These are phyloP conservation scores for Colletotrichum tabaci DNA, from an alignment of 2,329 filamentous ascomycete species.

Conservation along the genomic window DNA sequence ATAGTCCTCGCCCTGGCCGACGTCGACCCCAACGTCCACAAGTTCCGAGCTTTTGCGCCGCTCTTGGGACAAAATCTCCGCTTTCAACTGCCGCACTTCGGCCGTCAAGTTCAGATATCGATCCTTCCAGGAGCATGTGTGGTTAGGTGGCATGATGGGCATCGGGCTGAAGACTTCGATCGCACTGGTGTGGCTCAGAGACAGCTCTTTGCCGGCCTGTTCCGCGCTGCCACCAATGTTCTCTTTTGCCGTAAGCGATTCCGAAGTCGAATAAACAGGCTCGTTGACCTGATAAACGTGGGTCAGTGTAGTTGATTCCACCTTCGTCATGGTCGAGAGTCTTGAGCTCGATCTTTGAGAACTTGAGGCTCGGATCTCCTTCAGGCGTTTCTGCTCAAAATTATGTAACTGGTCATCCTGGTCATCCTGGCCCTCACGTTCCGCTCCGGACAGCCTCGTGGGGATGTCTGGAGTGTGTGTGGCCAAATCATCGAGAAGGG, in stretches of 20 bases:
- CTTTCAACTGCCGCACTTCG: conserved; percentile 59
- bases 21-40: conserved; percentile 45
- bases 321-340: not conserved
- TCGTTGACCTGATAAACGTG: conserved; percentile 2
- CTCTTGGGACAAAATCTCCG: conserved; percentile 52
- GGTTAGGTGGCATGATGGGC: conserved; percentile 55
- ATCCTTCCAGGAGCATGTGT: conserved; percentile 60
- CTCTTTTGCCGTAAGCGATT: not conserved
- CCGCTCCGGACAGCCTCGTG: not conserved
- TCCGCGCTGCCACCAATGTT: not conserved
- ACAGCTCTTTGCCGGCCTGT: not conserved
- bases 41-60: conserved; percentile 33
- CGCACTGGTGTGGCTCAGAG: not conserved
- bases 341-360: conserved; percentile 18
- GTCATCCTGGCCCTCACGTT: not conserved
- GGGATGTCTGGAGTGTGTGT: not conserved
- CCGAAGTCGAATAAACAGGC: not conserved
- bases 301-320: conserved; percentile 6
- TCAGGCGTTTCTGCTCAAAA: not conserved
- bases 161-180: conserved; percentile 52
- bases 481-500: not conserved
- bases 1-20: conserved; percentile 48
- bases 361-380: conserved; percentile 1
- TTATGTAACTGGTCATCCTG: not conserved
- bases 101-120: conserved; percentile 58